Conservation (phyloP, 768 basidiomycete species). For the Ramaria rubella region DNA sequence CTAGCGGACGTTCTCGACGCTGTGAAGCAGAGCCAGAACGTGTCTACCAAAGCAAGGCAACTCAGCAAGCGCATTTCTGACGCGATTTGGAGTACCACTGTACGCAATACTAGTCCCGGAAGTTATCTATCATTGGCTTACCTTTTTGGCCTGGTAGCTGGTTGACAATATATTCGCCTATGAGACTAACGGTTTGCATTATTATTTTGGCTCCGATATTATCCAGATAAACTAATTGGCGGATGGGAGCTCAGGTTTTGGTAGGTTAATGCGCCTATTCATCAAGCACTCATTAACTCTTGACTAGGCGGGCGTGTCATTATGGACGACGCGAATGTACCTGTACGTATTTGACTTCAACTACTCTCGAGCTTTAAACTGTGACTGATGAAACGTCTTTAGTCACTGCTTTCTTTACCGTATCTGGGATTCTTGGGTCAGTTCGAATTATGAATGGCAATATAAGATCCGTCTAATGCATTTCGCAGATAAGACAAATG, state of each 20-base stretch:
- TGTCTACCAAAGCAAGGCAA: slow-evolving; percentile 46
- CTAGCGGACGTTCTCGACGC: slow-evolving; percentile 54
- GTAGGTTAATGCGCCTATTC: not conserved
- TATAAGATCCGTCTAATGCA: not conserved
- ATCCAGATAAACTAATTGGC: not conserved
- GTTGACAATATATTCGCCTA: slow-evolving; percentile 66
- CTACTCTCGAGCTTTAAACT: not conserved
- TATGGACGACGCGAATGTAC: slow-evolving; percentile 85
- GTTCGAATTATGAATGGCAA: not conserved
- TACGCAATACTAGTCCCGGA: slow-evolving; percentile 22
- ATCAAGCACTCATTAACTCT: not conserved
- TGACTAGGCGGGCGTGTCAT: slow-evolving; percentile 63
- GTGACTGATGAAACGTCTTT: not conserved
- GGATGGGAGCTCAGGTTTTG: not conserved
- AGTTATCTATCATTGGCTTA: not conserved
- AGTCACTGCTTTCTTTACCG: slow-evolving; percentile 74
- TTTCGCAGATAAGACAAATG: slow-evolving; percentile 39
- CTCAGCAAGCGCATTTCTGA: slow-evolving; percentile 54
- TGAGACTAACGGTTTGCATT: slow-evolving; percentile 56
- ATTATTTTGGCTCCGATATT: not conserved
- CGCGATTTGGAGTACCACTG: slow-evolving; percentile 59
- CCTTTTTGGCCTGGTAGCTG: slow-evolving; percentile 32
- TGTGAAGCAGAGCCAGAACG: slow-evolving; percentile 38
- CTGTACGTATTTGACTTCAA: slow-evolving; percentile 37
- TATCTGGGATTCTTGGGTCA: slow-evolving; percentile 63